These are phyloP conservation scores for Saccharomycopsis capsularis DNA, from an alignment of 805 yeast genomes.

Conservation along the genomic window DNA sequence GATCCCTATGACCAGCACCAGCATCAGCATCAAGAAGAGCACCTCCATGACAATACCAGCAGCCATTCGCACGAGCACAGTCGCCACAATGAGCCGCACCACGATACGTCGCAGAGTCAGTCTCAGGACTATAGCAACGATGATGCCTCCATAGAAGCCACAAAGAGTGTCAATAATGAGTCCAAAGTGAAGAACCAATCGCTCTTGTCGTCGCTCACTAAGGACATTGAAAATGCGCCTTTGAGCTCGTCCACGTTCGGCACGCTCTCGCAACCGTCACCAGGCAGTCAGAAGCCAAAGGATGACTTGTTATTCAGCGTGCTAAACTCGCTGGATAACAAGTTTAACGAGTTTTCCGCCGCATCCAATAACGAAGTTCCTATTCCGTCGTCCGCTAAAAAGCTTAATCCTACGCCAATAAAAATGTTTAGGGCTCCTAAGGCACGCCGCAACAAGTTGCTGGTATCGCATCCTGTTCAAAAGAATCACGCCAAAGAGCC, in stretches of 20 bases:
- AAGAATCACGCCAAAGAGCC: conserved; percentile 24
- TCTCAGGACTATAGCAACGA: neutral
- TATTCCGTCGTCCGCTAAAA: neutral
- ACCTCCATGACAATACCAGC: neutral
- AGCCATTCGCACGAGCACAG: neutral
- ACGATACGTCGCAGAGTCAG: neutral
- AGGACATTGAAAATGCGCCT: conserved; percentile 14
- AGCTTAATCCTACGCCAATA: conserved; percentile 29
- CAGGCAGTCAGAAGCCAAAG: neutral
- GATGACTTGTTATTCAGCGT: conserved; percentile 22
- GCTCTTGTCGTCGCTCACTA: conserved; percentile 21
- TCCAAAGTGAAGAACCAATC: conserved; percentile 22
- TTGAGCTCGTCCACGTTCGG: conserved; percentile 3
- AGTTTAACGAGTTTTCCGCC: conserved; percentile 14
- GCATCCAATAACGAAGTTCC: neutral
- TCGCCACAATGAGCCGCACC: neutral
- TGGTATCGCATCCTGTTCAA: no score
- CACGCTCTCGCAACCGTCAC: conserved; percentile 3
- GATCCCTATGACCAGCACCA: conserved; percentile 23
- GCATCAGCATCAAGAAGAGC: conserved; percentile 19
- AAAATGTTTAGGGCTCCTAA: conserved; percentile 44
- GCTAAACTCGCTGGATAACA: conserved; percentile 6
- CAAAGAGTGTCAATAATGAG: conserved; percentile 19
- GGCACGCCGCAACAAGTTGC: conserved; percentile 31
- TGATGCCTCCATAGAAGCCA: conserved; percentile 9